These are phyloP conservation scores for Leishmania guyanensis DNA, from an alignment of 208 protist species.

Conservation along the genomic window DNA sequence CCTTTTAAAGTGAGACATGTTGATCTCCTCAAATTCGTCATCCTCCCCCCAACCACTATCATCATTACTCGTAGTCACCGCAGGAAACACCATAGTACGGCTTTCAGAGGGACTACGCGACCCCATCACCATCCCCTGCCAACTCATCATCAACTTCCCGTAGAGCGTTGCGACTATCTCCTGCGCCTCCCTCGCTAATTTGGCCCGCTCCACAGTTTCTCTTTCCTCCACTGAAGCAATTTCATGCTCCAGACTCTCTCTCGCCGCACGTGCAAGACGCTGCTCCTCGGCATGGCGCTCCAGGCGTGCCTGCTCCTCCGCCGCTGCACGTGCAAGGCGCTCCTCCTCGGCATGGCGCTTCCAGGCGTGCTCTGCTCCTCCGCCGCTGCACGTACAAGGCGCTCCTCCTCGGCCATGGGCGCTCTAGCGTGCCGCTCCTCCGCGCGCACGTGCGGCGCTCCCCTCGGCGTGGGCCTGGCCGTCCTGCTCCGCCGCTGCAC, in stretches of 20 bases:
- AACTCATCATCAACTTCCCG: conserved; percentile 27
- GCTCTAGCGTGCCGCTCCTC: too few species aligned
- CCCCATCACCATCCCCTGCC: conserved; percentile 15
- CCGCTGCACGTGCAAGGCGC: conserved; percentile 9
- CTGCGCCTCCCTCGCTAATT: conserved; percentile 31
- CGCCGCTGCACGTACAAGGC: not conserved
- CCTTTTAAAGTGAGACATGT: conserved; percentile 7
- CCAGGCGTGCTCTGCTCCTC: not conserved
- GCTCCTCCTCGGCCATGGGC: too few species aligned
- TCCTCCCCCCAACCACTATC: conserved; percentile 37
- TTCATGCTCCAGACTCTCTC: not conserved
- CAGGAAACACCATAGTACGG: too few species aligned
- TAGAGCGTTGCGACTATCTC: conserved; percentile 27
- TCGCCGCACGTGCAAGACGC: not conserved
- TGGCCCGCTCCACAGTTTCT: conserved; percentile 30
- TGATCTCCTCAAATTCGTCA: conserved; percentile 44
- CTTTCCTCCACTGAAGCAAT: conserved; percentile 2
- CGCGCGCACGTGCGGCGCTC: too few species aligned
- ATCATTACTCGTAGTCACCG: not conserved
- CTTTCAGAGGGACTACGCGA: not conserved
- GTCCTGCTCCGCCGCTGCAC: not conserved
- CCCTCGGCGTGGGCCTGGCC: too few species aligned
- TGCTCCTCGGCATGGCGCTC: not conserved
- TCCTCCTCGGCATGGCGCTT: not conserved
- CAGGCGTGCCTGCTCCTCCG: conserved; percentile 7